Conservation (phyloP, 352 stramenopile genomes). For the Phytophthora palmivora region DNA sequence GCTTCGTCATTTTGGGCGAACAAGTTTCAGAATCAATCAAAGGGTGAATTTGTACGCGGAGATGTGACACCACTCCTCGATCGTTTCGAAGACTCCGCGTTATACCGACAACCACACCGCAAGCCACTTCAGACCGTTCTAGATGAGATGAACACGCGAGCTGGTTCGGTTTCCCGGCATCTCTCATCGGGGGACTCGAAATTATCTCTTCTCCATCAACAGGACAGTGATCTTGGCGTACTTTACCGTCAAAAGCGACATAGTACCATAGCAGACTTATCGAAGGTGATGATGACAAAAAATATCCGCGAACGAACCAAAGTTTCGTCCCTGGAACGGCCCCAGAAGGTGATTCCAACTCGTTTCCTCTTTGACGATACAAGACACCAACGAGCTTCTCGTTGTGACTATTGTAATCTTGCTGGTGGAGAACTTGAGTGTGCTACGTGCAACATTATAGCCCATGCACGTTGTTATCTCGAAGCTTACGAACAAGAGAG, state of each 20-base stretch:
- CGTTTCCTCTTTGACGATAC: slow-evolving; percentile 62
- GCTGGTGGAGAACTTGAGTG: slow-evolving; percentile 72
- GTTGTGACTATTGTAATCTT: slow-evolving; percentile 73
- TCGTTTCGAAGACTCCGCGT: slow-evolving; percentile 41
- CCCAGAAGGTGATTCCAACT: slow-evolving; percentile 38
- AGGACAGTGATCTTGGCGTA: slow-evolving; percentile 26
- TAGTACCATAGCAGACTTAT: slow-evolving; percentile 16
- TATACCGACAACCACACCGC: slow-evolving; percentile 45
- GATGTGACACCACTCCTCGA: slow-evolving; percentile 41
- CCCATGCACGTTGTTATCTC: slow-evolving; percentile 66
- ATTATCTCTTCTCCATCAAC: slow-evolving; percentile 16
- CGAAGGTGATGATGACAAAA: slow-evolving; percentile 16
- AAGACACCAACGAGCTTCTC: slow-evolving; percentile 41
- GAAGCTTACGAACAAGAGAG: slow-evolving; percentile 38
- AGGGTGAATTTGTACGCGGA: slow-evolving; percentile 40
- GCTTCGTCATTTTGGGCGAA: slow-evolving; percentile 23
- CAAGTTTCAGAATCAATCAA: slow-evolving; percentile 42
- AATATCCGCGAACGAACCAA: slow-evolving; percentile 13
- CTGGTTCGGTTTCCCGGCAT: not conserved
- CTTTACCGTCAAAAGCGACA: slow-evolving; percentile 6
- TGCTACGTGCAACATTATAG: slow-evolving; percentile 69
- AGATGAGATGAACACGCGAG: slow-evolving; percentile 34
- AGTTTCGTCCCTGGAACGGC: slow-evolving; percentile 13
- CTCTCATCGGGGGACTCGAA: not conserved
- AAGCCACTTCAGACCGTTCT: slow-evolving; percentile 40